Conservation (phyloP, 306 rosid genomes). For the Dalbergia cultrata region DNA sequence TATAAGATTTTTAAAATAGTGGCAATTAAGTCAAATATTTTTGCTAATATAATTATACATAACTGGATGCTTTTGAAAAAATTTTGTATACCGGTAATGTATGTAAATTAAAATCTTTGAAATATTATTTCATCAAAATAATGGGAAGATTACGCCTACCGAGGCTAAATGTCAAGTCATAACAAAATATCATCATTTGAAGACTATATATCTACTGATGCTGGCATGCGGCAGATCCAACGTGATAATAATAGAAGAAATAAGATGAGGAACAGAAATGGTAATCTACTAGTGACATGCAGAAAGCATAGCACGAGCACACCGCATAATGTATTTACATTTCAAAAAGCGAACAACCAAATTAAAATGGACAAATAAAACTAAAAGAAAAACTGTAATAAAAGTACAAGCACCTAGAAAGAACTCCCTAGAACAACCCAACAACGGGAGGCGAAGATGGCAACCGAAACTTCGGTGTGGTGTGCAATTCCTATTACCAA, state of each 20-base stretch:
- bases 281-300: not conserved
- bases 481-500: not conserved
- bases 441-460: not conserved
- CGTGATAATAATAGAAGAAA: constrained; percentile 8
- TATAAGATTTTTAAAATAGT: too few relatives aligned
- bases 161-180: too few relatives aligned
- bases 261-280: constrained; percentile 14
- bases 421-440: constrained; percentile 1
- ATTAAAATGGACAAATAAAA: not conserved
- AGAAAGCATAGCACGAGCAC: not conserved
- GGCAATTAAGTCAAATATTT: too few relatives aligned
- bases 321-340: not conserved
- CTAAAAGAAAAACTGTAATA: constrained; percentile 18
- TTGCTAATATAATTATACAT: too few relatives aligned
- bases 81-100: too few relatives aligned
- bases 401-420: constrained; percentile 25
- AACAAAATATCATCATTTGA: too few relatives aligned
- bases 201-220: constrained; percentile 6
- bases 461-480: constrained; percentile 37
- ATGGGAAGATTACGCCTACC: too few relatives aligned
- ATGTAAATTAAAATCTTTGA: too few relatives aligned
- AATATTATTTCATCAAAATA: too few relatives aligned
- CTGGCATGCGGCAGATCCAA: constrained; percentile 22
- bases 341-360: not conserved
- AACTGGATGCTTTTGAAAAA: too few relatives aligned